Conservation (phyloP, 2,329 filamentous ascomycete genomes). For the Botrytis aclada region DNA sequence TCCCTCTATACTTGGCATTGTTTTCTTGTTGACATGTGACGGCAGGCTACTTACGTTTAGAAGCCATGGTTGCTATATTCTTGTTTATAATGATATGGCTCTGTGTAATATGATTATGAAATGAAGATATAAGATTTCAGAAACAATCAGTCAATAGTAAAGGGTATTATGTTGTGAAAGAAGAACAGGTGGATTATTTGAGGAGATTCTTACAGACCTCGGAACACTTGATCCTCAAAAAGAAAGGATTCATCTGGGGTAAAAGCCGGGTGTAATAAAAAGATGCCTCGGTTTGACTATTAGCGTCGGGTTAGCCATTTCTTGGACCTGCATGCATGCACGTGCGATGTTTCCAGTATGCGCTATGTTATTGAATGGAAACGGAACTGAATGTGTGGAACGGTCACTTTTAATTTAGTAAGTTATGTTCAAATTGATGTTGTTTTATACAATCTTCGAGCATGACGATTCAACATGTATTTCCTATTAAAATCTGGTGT, state of each 20-base stretch:
- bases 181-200: conserved; percentile 13
- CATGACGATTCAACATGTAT: not conserved
- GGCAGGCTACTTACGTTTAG: conserved; percentile 65
- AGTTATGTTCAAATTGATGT: not conserved
- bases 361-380: not conserved
- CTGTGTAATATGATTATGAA: conserved; percentile 6
- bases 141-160: not conserved
- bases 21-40: conserved; percentile 29
- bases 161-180: not conserved
- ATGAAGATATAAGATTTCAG: conserved; percentile 14
- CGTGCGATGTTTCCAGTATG: not conserved
- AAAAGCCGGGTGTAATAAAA: conserved; percentile 27
- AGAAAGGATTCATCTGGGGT: conserved; percentile 7
- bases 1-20: not conserved
- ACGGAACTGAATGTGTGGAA: not conserved
- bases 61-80: conserved; percentile 58
- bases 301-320: not conserved
- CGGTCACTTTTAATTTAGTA: not conserved
- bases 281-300: conserved; percentile 33
- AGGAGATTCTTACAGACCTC: conserved; percentile 11
- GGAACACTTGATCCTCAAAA: not conserved
- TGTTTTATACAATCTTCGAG: not conserved
- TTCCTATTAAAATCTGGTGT: not conserved
- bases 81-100: conserved; percentile 9
- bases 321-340: conserved; percentile 4